Conservation (phyloP, 352 stramenopile species). For the Discostella stelligera region DNA sequence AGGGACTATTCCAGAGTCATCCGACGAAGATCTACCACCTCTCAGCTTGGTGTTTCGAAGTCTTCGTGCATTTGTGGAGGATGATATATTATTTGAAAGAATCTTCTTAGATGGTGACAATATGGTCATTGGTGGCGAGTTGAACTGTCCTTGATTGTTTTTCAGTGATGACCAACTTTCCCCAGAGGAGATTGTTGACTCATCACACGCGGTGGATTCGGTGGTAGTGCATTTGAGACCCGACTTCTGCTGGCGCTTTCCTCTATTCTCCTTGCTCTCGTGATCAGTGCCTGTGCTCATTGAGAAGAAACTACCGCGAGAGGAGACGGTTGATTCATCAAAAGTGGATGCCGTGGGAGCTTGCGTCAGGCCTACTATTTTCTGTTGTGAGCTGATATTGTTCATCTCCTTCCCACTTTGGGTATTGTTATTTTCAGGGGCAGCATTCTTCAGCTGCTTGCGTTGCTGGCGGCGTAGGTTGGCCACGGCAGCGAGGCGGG, state of each 20-base stretch:
- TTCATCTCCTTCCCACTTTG: not conserved
- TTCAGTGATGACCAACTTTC: not conserved
- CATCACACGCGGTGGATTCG: not conserved
- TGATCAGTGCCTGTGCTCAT: not conserved
- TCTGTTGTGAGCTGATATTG: not conserved
- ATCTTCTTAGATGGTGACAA: not conserved
- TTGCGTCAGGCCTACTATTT: not conserved
- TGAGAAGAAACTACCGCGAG: not conserved
- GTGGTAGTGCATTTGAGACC: constrained; percentile 2
- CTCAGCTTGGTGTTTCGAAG: not conserved
- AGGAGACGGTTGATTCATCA: constrained; percentile 7
- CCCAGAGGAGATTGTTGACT: not conserved
- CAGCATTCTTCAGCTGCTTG: constrained; percentile 2
- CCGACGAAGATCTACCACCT: not conserved
- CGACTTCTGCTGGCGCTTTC: not conserved
- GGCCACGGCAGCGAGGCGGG: not conserved
- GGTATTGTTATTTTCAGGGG: not conserved
- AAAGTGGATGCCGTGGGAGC: constrained; percentile 2
- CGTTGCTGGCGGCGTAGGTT: constrained; percentile 5
- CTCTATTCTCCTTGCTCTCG: not conserved
- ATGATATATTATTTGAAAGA: not conserved
- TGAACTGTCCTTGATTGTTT: not conserved
- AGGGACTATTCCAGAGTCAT: not conserved
- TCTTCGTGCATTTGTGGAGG: not conserved
- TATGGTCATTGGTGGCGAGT: not conserved